Conservation (phyloP, 2,329 filamentous ascomycete species). For the Coniochaeta ligniaria region DNA sequence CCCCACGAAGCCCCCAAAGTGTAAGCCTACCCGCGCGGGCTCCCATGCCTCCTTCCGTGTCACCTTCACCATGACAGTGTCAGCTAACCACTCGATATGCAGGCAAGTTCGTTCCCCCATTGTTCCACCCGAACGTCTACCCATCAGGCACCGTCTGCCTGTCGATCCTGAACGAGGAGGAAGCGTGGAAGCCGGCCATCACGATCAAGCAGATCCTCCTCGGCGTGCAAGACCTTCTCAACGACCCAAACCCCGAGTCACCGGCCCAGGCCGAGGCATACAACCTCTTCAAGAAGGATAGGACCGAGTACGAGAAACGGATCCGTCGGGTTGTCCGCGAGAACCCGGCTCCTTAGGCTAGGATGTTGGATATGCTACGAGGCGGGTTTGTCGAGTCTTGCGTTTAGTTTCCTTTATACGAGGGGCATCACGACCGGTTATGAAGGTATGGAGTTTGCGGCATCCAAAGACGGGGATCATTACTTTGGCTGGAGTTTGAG, state of each 20-base stretch:
- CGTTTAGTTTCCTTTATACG: background rate
- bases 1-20: slow-evolving; percentile 97
- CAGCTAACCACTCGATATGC: slow-evolving; percentile 2
- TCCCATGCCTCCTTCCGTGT: background rate
- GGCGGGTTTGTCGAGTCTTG: background rate
- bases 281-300: slow-evolving; percentile 91
- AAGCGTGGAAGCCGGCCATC: slow-evolving; percentile 97
- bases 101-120: slow-evolving; percentile 94
- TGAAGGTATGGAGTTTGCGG: slow-evolving; percentile 1
- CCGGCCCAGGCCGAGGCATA: slow-evolving; percentile 97
- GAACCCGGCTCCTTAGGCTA: slow-evolving; percentile 65
- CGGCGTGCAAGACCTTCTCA: slow-evolving; percentile 89
- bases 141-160: slow-evolving; percentile 96
- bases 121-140: slow-evolving; percentile 98
- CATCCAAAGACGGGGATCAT: background rate
- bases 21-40: slow-evolving; percentile 48
- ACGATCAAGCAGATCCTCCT: slow-evolving; percentile 97
- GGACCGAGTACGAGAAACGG: slow-evolving; percentile 78
- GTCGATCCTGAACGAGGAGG: slow-evolving; percentile 95
- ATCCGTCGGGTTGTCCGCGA: slow-evolving; percentile 82
- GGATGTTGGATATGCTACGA: background rate
- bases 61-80: slow-evolving; percentile 5
- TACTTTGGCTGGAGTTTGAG: slow-evolving; percentile 1
- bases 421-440: background rate
- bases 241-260: slow-evolving; percentile 95